These are phyloP conservation scores for Hypoxylon sp. DNA, from an alignment of 2,329 filamentous ascomycete species.

Conservation along the genomic window DNA sequence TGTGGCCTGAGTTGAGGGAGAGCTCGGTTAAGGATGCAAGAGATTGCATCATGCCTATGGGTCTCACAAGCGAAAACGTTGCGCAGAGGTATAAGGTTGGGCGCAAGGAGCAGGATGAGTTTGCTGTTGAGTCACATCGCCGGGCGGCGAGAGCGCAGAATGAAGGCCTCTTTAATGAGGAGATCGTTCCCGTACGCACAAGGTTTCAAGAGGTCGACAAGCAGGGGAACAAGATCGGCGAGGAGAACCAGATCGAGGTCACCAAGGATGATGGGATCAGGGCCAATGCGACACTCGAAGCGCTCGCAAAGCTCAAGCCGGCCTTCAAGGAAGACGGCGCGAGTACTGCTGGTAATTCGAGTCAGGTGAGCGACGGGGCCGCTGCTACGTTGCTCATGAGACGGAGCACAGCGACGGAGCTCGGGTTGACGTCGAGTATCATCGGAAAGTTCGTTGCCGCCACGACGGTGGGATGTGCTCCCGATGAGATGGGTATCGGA, in stretches of 20 bases:
- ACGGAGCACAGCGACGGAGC: conserved; percentile 79
- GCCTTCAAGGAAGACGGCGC: conserved; percentile 82
- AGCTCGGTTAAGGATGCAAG: conserved; percentile 75
- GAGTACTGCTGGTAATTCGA: conserved; percentile 87
- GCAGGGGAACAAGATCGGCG: conserved; percentile 67
- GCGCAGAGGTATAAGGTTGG: conserved; percentile 80
- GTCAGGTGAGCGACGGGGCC: conserved; percentile 89
- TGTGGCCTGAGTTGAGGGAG: conserved; percentile 80
- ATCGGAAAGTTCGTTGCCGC: conserved; percentile 87
- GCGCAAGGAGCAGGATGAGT: conserved; percentile 83
- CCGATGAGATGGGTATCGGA: conserved; percentile 95
- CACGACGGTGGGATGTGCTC: conserved; percentile 80
- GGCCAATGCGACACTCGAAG: conserved; percentile 74
- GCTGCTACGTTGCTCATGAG: conserved; percentile 88
- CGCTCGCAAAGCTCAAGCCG: conserved; percentile 83
- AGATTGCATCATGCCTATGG: conserved; percentile 96
- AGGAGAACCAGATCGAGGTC: conserved; percentile 74
- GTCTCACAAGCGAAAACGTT: conserved; percentile 90
- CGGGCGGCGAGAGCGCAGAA: conserved; percentile 79
- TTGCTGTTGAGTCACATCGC: conserved; percentile 80
- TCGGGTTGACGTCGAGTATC: conserved; percentile 77
- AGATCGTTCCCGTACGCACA: conserved; percentile 86
- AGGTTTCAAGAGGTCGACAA: conserved; percentile 74
- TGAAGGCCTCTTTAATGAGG: conserved; percentile 77
- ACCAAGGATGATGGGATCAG: conserved; percentile 87